A percentile compares a stretch with the other conserved stretches of the same genome.
Evolutionary conservation across 1,284 basidiomycete genomes (phyloP).

Genomic region (Amylostereum areolatum): DNA sequence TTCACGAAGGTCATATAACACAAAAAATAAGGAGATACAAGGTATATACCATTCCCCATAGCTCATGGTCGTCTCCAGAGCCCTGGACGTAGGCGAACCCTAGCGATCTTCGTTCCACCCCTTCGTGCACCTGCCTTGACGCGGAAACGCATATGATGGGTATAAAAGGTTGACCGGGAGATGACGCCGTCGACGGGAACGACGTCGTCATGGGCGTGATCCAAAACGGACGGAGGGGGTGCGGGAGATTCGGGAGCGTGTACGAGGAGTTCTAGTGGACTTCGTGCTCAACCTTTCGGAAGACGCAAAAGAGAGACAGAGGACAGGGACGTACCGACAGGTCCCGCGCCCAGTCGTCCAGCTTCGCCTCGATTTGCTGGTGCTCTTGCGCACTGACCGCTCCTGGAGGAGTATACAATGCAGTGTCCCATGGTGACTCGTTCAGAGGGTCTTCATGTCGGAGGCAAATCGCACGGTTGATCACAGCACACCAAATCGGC

Average conservation of each 20-base stretch:
- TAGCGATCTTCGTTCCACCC: slow-evolving; percentile 46
- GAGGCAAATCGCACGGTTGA: slow-evolving; percentile 66
- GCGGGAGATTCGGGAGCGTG: slow-evolving; percentile 36
- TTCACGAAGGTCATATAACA: background rate
- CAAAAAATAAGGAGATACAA: background rate
- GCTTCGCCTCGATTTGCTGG: slow-evolving; percentile 55
- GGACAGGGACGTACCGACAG: slow-evolving; percentile 42
- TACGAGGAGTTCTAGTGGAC: slow-evolving; percentile 45
- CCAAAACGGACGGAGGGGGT: slow-evolving; percentile 64
- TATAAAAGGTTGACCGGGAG: slow-evolving; percentile 32
- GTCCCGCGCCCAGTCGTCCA: slow-evolving; percentile 62
- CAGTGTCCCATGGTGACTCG: slow-evolving; percentile 39
- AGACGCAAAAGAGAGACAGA: background rate
- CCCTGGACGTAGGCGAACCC: slow-evolving; percentile 84
- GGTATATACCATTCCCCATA: slow-evolving; percentile 70
- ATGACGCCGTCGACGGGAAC: slow-evolving; percentile 32
- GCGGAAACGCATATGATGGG: slow-evolving; percentile 78
- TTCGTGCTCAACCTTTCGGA: background rate
- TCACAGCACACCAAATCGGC: slow-evolving; percentile 92
- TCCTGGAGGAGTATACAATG: slow-evolving; percentile 61
- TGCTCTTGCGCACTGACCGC: slow-evolving; percentile 69
- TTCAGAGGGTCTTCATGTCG: slow-evolving; percentile 13
- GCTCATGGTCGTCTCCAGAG: slow-evolving; percentile 85
- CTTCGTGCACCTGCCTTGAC: slow-evolving; percentile 57
- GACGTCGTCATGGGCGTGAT: slow-evolving; percentile 50